phyloP scores from a whole-genome alignment of 1,139 yeast species.

The Debaryomycetaceae sp. region DNA sequence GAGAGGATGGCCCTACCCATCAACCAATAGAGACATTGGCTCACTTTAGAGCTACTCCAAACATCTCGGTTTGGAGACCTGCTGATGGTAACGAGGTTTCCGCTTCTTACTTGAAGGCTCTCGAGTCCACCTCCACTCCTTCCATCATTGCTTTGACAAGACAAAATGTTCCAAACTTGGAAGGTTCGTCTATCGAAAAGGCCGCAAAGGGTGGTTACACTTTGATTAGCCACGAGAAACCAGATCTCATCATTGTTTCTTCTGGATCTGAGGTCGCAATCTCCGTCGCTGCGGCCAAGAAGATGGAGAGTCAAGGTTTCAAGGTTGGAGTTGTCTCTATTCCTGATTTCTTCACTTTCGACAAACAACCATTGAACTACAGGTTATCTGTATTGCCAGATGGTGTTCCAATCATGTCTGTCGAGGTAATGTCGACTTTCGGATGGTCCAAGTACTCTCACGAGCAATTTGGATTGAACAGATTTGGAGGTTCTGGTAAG shows the following conservation, averaged over 20 bases:
- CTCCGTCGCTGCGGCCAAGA: conserved; percentile 77
- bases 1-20: conserved; percentile 60
- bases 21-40: conserved; percentile 99
- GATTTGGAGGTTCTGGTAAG: conserved; percentile 97
- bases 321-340: conserved; percentile 83
- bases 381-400: conserved; percentile 87
- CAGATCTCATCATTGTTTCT: conserved; percentile 79
- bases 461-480: conserved; percentile 92
- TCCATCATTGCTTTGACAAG: conserved; percentile 90
- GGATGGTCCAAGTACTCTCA: conserved; percentile 98
- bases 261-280: conserved; percentile 96
- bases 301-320: conserved; percentile 59
- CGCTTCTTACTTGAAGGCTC: conserved; percentile 87
- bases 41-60: conserved; percentile 96
- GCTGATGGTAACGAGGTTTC: conserved; percentile 99
- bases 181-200: conserved; percentile 87
- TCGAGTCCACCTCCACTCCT: conserved; percentile 74
- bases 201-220: conserved; percentile 96
- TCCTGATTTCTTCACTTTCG: conserved; percentile 92
- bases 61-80: conserved; percentile 97
- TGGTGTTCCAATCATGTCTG: conserved; percentile 88
- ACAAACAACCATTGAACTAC: conserved; percentile 77
- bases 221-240: conserved; percentile 53
- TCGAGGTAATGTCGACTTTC: conserved; percentile 87
- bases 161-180: conserved; percentile 96